These are phyloP conservation scores for Tulasnella sp. DNA, from an alignment of 768 basidiomycete species.

Conservation along the genomic window DNA sequence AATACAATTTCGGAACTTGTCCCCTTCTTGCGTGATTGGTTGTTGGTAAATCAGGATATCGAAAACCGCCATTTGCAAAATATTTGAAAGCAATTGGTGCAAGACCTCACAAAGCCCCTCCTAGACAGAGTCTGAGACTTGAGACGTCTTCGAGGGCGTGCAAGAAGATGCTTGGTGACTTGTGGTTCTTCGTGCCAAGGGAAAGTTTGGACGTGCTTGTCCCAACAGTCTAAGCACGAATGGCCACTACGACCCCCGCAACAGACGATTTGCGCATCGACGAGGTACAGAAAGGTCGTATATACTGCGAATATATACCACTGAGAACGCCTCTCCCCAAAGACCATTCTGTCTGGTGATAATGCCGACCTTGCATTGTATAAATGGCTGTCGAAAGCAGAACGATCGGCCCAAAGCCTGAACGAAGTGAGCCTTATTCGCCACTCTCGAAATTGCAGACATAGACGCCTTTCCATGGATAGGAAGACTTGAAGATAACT, in stretches of 20 bases:
- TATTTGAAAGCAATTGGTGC: too few species aligned
- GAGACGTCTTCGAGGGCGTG: too few species aligned
- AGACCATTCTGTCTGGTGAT: conserved; percentile 73
- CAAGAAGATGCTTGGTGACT: neutral
- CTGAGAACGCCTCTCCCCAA: neutral
- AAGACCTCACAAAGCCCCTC: too few species aligned
- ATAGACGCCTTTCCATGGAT: conserved; percentile 11
- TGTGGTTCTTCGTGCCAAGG: neutral
- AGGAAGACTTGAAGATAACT: conserved; percentile 69
- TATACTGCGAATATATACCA: neutral
- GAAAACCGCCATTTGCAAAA: too few species aligned
- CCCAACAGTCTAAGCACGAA: neutral
- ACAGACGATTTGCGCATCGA: conserved; percentile 7
- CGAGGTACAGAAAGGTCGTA: neutral
- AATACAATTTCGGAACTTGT: too few species aligned
- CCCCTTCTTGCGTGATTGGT: too few species aligned
- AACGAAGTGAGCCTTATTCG: conserved; percentile 53
- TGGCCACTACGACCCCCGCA: neutral
- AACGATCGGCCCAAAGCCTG: conserved; percentile 58
- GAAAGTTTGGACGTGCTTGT: conserved; percentile 12
- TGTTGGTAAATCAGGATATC: too few species aligned
- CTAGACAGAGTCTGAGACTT: too few species aligned
- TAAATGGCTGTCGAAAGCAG: conserved; percentile 74
- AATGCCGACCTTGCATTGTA: conserved; percentile 82
- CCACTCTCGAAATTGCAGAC: neutral